Conservation (phyloP, 2,329 filamentous ascomycete species). For the Alternaria consortialis region DNA sequence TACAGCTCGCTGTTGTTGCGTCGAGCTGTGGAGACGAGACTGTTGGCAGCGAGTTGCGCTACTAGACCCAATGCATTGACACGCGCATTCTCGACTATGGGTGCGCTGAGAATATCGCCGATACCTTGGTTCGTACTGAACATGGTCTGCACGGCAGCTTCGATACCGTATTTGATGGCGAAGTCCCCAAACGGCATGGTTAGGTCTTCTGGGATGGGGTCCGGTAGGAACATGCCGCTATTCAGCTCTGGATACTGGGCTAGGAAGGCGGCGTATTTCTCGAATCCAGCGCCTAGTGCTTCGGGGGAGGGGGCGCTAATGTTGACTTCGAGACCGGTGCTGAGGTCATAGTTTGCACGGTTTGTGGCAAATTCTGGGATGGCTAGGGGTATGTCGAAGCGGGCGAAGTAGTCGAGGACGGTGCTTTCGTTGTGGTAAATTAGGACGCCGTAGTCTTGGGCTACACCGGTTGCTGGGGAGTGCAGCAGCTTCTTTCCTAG, state of each 20-base stretch:
- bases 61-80: slow-evolving; percentile 9
- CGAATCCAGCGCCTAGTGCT: slow-evolving; percentile 18
- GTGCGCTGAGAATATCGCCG: slow-evolving; percentile 53
- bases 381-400: slow-evolving; percentile 21
- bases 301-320: slow-evolving; percentile 4
- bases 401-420: slow-evolving; percentile 38
- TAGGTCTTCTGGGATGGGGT: slow-evolving; percentile 58
- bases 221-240: slow-evolving; percentile 56
- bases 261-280: slow-evolving; percentile 38
- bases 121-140: slow-evolving; percentile 1
- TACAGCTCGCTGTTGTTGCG: slow-evolving; percentile 14
- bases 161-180: slow-evolving; percentile 58
- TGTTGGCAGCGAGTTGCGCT: neutral
- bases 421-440: slow-evolving; percentile 53
- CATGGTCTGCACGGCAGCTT: slow-evolving; percentile 36
- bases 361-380: neutral
- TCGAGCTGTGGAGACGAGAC: slow-evolving; percentile 12
- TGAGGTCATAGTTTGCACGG: slow-evolving; percentile 39
- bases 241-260: slow-evolving; percentile 27
- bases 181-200: slow-evolving; percentile 60
- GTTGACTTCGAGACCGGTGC: slow-evolving; percentile 28
- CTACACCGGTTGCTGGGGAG: slow-evolving; percentile 28
- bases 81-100: slow-evolving; percentile 48
- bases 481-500: too few relatives aligned
- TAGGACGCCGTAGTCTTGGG: slow-evolving; percentile 50